Evolutionary conservation across 2,329 filamentous ascomycete genomes (phyloP).

Genomic region (Fusarium agapanthi): DNA sequence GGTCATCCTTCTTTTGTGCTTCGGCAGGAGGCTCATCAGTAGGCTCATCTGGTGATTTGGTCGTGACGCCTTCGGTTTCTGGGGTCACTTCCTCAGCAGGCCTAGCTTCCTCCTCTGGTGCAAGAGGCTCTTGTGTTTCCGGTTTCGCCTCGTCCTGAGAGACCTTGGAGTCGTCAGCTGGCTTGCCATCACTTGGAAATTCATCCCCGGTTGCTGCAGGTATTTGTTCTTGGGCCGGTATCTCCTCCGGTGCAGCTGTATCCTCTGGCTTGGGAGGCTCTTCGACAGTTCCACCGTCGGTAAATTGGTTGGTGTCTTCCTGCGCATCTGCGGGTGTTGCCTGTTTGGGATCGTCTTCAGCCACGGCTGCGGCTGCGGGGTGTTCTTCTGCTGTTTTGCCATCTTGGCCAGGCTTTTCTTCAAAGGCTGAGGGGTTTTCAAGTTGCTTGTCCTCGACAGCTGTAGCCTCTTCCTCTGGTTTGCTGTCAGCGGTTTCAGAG

Average conservation of each 20-base stretch:
- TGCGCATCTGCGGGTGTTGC: background rate
- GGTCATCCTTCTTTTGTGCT: conserved; percentile 29
- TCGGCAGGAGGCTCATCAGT: conserved; percentile 28
- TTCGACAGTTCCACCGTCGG: conserved; percentile 2
- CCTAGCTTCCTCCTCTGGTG: conserved; percentile 23
- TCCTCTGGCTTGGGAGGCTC: background rate
- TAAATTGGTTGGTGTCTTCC: conserved; percentile 9
- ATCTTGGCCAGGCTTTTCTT: conserved; percentile 21
- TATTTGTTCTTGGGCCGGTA: conserved; percentile 11
- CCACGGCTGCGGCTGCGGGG: background rate
- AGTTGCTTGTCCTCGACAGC: conserved; percentile 19
- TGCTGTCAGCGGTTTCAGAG: conserved; percentile 21
- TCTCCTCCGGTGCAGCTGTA: conserved; percentile 2
- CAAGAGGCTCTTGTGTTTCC: conserved; percentile 19
- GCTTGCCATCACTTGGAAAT: conserved; percentile 36
- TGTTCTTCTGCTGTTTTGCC: conserved; percentile 20
- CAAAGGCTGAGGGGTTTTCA: conserved; percentile 7
- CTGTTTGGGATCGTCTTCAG: conserved; percentile 4
- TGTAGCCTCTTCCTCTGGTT: conserved; percentile 19
- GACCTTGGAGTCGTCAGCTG: conserved; percentile 30
- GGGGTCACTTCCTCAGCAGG: conserved; percentile 26
- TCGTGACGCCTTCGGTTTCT: conserved; percentile 28
- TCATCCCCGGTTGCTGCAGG: conserved; percentile 19
- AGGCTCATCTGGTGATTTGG: conserved; percentile 25
- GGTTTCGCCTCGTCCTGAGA: conserved; percentile 27